Percentiles rank a stretch among this genome's conserved stretches.
Evolutionary conservation across 2,329 filamentous ascomycete genomes (phyloP).

Genomic region (Aspergillus fumigatus): DNA sequence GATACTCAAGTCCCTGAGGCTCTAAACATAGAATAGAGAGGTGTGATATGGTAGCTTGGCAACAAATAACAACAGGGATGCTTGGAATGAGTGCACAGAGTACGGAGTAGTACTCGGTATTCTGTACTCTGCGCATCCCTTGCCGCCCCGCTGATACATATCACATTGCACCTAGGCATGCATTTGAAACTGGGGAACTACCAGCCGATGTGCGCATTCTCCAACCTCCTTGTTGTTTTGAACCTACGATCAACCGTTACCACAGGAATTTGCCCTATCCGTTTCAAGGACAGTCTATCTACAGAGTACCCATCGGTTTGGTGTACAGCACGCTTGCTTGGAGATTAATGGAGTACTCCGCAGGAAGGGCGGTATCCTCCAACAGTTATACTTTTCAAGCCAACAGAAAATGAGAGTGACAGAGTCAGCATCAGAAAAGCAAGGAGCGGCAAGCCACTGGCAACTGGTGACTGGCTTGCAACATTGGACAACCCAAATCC

Average conservation of each 20-base stretch:
- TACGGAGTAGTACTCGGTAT: too few species aligned
- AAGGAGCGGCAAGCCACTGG: not conserved
- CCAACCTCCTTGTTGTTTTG: not conserved
- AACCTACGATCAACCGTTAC: not conserved
- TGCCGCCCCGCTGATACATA: conserved; percentile 2
- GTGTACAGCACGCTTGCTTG: not conserved
- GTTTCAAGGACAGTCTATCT: not conserved
- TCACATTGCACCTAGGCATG: not conserved
- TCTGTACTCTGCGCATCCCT: not conserved
- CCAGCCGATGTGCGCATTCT: not conserved
- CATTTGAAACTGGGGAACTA: not conserved
- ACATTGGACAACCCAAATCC: not conserved
- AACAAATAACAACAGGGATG: too few species aligned
- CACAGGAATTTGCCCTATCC: not conserved
- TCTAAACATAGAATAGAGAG: too few species aligned
- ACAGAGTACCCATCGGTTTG: too few species aligned
- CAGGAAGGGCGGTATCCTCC: not conserved
- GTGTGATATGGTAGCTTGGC: too few species aligned
- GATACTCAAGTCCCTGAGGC: not conserved
- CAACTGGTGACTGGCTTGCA: too few species aligned
- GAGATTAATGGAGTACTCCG: not conserved
- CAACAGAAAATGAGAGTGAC: not conserved
- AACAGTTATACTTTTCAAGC: not conserved
- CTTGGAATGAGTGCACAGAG: not conserved
- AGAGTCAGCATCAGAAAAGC: not conserved